phyloP scores from a whole-genome alignment of 164 flowering plant genomes.

The Chimonanthus praecox region DNA sequence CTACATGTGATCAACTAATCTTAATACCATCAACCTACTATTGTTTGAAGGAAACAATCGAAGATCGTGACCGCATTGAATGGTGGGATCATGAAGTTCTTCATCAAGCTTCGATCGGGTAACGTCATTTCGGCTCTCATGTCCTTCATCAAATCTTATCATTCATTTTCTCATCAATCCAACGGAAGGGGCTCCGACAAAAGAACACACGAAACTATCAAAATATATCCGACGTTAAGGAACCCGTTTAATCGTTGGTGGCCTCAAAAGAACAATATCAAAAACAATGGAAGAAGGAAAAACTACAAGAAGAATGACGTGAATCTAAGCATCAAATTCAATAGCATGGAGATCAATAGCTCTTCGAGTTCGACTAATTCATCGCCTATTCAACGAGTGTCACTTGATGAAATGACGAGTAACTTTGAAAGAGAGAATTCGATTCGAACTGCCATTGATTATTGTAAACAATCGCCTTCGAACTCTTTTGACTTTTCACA shows the following conservation, averaged over 20 bases:
- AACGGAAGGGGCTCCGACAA: not conserved
- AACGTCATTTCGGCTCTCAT: slow-evolving; percentile 15
- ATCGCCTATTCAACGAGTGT: not conserved
- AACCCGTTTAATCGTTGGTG: slow-evolving; percentile 7
- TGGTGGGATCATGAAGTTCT: slow-evolving; percentile 21
- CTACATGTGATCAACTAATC: too few relatives aligned
- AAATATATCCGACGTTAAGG: not conserved
- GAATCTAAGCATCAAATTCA: not conserved
- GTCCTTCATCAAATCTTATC: slow-evolving; percentile 7
- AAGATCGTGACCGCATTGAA: slow-evolving; percentile 7
- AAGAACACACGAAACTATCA: not conserved
- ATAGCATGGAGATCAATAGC: not conserved
- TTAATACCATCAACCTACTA: too few relatives aligned
- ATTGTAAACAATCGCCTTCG: slow-evolving; percentile 26
- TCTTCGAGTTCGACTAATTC: slow-evolving; percentile 9
- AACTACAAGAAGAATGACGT: not conserved
- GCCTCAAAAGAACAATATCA: not conserved
- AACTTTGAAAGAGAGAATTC: slow-evolving; percentile 14
- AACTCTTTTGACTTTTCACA: not conserved
- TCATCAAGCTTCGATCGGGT: slow-evolving; percentile 24
- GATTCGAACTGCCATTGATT: slow-evolving; percentile 34
- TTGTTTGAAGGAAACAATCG: not conserved
- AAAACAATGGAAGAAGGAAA: not conserved
- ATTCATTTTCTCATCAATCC: not conserved
- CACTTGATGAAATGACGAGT: not conserved